Evolutionary conservation across 1,139 yeast species (phyloP).

Genomic region (Ogataea hybrid): DNA sequence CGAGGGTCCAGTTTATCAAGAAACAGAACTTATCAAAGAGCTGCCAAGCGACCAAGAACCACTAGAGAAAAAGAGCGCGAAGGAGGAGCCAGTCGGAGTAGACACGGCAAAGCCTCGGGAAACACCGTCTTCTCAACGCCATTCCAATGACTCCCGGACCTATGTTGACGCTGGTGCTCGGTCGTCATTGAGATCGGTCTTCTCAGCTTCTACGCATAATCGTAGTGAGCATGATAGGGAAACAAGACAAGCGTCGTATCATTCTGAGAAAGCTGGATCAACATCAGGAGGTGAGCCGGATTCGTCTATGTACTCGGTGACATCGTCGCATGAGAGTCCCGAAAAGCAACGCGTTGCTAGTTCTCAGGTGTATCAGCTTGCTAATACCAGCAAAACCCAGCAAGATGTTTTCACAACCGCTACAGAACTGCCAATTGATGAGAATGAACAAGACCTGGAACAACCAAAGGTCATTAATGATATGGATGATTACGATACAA

Average conservation of each 20-base stretch:
- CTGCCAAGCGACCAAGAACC: neutral
- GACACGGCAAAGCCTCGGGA: no score
- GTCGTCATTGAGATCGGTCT: no score
- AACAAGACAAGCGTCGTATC: conserved; percentile 5
- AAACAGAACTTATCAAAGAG: conserved; percentile 1
- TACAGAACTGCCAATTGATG: conserved; percentile 34
- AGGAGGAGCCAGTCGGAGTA: no score
- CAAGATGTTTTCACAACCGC: no score
- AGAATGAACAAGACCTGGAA: neutral
- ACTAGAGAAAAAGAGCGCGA: neutral
- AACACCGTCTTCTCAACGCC: neutral
- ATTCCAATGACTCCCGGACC: neutral
- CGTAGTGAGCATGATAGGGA: neutral
- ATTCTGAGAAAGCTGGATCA: conserved; percentile 7
- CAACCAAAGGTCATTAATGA: neutral
- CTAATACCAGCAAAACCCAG: no score
- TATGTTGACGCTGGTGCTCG: no score
- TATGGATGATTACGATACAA: neutral
- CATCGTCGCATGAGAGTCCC: no score
- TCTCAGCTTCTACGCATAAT: neutral
- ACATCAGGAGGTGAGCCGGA: conserved; percentile 10
- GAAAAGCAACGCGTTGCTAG: no score
- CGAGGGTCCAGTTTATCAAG: conserved; percentile 16
- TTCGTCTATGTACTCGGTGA: conserved; percentile 17
- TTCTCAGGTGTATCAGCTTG: no score